phyloP scores from a whole-genome alignment of 2,329 filamentous ascomycete species.

The Coniochaeta prunicola region DNA sequence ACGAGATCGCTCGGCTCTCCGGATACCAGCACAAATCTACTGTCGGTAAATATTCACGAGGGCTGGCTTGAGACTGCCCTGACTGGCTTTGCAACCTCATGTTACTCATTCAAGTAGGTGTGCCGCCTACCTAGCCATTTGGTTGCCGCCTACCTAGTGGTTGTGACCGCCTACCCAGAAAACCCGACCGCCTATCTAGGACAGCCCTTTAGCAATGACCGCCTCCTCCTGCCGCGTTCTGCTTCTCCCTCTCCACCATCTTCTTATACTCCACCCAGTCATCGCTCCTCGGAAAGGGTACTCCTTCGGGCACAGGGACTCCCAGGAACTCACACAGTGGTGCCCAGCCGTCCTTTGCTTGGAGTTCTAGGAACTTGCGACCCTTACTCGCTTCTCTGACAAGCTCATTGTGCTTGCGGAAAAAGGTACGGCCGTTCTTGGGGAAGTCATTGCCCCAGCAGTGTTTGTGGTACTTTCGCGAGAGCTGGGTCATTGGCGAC shows the following conservation, averaged over 20 bases:
- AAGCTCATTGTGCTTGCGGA: conserved; percentile 16
- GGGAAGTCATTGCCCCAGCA: conserved; percentile 22
- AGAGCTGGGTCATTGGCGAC: conserved; percentile 16
- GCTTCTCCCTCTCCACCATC: conserved; percentile 11
- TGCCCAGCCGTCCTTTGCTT: conserved; percentile 17
- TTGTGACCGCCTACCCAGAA: no score
- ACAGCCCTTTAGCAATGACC: no score
- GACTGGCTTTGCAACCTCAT: no score
- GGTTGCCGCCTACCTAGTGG: no score
- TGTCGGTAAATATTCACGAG: no score
- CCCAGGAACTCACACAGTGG: conserved; percentile 20
- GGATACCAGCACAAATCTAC: no score
- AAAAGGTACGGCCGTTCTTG: conserved; percentile 13
- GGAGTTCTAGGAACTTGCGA: conserved; percentile 18
- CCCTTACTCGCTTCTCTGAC: conserved; percentile 11
- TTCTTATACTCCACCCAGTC: conserved; percentile 22
- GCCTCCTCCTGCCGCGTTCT: neutral
- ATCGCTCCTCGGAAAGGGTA: conserved; percentile 19
- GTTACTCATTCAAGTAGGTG: no score
- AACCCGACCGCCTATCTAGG: no score
- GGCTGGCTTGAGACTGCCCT: no score
- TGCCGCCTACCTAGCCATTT: no score
- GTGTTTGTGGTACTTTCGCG: conserved; percentile 16
- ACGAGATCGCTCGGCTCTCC: no score
- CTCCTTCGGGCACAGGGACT: conserved; percentile 10